Percentiles rank a stretch among this genome's conserved stretches.
These are phyloP conservation scores for Globisporangium heterothallicum DNA, from an alignment of 352 stramenopile genomes.

Conservation along the genomic window DNA sequence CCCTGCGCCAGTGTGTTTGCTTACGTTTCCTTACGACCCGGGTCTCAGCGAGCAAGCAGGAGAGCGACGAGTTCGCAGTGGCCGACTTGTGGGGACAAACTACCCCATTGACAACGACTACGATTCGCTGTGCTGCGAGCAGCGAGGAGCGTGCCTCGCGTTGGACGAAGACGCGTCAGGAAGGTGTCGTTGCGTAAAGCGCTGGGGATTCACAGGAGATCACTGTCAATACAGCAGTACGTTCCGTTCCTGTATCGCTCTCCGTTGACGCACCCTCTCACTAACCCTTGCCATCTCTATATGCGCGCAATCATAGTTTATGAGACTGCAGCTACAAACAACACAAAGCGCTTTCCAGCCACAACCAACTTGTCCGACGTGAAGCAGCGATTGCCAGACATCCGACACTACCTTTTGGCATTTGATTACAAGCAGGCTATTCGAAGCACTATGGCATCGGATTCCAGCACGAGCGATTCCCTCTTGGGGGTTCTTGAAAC, in stretches of 20 bases:
- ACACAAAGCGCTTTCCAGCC: slow-evolving; percentile 33
- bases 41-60: slow-evolving; percentile 51
- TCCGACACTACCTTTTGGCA: slow-evolving; percentile 33
- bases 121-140: slow-evolving; percentile 61
- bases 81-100: slow-evolving; percentile 44
- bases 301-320: slow-evolving; percentile 36
- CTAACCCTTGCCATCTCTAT: not conserved
- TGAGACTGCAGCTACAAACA: slow-evolving; percentile 41
- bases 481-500: slow-evolving; percentile 21
- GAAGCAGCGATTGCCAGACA: slow-evolving; percentile 34
- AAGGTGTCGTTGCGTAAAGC: slow-evolving; percentile 55
- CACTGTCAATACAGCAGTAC: slow-evolving; percentile 62
- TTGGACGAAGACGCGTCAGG: slow-evolving; percentile 56
- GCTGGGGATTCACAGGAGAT: slow-evolving; percentile 61
- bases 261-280: not conserved
- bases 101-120: slow-evolving; percentile 76
- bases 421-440: slow-evolving; percentile 39
- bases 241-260: slow-evolving; percentile 1
- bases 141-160: slow-evolving; percentile 38
- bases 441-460: not conserved
- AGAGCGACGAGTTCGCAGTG: slow-evolving; percentile 52
- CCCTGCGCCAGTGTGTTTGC: slow-evolving; percentile 29
- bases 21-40: slow-evolving; percentile 63
- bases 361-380: slow-evolving; percentile 28
- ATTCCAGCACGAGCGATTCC: slow-evolving; percentile 2